These are phyloP conservation scores for Urochloa ruziziensis DNA, from an alignment of 176 grass and related monocot genomes.

Conservation along the genomic window DNA sequence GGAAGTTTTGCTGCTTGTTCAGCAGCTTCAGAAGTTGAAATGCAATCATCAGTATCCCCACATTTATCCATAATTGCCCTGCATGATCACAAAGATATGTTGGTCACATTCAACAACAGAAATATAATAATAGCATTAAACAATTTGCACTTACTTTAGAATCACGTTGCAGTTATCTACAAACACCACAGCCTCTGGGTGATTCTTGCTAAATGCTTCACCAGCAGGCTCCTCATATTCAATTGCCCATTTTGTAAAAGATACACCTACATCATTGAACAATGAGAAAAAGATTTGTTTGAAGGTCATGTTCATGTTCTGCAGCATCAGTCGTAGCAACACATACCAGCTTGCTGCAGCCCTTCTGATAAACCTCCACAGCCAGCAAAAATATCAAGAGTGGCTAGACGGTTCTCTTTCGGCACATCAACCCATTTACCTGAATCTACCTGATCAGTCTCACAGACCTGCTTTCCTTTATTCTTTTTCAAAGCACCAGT, in stretches of 20 bases:
- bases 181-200: slow-evolving; percentile 87
- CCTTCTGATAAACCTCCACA: slow-evolving; percentile 98
- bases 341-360: slow-evolving; percentile 84
- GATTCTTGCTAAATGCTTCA: slow-evolving; percentile 90
- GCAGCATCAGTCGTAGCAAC: slow-evolving; percentile 13
- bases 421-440: slow-evolving; percentile 53
- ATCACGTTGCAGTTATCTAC: slow-evolving; percentile 99
- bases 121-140: neutral
- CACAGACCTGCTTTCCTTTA: slow-evolving; percentile 88
- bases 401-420: slow-evolving; percentile 68
- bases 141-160: slow-evolving; percentile 66
- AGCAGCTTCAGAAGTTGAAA: slow-evolving; percentile 90
- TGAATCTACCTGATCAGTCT: slow-evolving; percentile 50
- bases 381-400: slow-evolving; percentile 97
- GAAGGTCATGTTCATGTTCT: neutral
- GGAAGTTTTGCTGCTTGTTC: slow-evolving; percentile 68
- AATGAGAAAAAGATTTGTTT: slow-evolving; percentile 11
- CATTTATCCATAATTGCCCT: slow-evolving; percentile 99
- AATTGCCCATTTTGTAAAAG: slow-evolving; percentile 98
- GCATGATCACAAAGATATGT: slow-evolving; percentile 9
- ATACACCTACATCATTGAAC: slow-evolving; percentile 56
- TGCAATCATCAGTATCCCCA: slow-evolving; percentile 85
- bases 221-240: slow-evolving; percentile 97
- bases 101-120: neutral
- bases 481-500: slow-evolving; percentile 57